Evolutionary conservation across 768 basidiomycete species (phyloP).

Genomic region (Suillus placidus): DNA sequence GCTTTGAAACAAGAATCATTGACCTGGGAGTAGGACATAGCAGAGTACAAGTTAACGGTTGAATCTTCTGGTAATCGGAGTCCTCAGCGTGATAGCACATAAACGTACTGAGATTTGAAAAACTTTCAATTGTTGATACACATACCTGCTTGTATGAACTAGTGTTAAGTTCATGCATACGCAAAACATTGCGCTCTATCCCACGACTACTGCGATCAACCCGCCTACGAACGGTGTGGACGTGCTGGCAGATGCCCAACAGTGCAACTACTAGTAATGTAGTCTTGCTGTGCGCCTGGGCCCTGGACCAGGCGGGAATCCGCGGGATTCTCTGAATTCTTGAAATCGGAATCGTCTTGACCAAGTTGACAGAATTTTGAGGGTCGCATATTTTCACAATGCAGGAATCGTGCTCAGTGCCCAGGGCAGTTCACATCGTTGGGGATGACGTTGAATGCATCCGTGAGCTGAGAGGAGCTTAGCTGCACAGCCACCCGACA

Average conservation of each 20-base stretch:
- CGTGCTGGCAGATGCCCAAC: background rate
- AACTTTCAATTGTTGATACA: background rate
- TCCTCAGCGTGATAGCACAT: background rate
- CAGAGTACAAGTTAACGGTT: too few relatives aligned
- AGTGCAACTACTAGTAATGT: too few relatives aligned
- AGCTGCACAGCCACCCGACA: background rate
- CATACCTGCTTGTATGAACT: background rate
- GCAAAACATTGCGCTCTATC: too few relatives aligned
- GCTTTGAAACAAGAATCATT: too few relatives aligned
- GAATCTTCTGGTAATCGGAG: background rate
- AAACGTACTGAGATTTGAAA: background rate
- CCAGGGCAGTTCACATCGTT: background rate
- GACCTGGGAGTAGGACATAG: background rate
- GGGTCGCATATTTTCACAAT: background rate
- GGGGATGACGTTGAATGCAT: too few relatives aligned
- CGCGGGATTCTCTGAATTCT: background rate
- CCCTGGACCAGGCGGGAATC: too few relatives aligned
- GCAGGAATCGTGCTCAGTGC: background rate
- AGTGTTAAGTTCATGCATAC: background rate
- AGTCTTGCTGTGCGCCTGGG: too few relatives aligned
- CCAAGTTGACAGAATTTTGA: background rate
- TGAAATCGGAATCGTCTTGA: background rate
- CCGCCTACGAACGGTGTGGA: background rate
- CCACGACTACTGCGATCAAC: too few relatives aligned
- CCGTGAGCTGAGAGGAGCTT: too few relatives aligned